Evolutionary conservation across 1,139 yeast species (phyloP), one percentile per base, ranked within the genome.

Genomic region (Blastobotrys capitulatus): DNA sequence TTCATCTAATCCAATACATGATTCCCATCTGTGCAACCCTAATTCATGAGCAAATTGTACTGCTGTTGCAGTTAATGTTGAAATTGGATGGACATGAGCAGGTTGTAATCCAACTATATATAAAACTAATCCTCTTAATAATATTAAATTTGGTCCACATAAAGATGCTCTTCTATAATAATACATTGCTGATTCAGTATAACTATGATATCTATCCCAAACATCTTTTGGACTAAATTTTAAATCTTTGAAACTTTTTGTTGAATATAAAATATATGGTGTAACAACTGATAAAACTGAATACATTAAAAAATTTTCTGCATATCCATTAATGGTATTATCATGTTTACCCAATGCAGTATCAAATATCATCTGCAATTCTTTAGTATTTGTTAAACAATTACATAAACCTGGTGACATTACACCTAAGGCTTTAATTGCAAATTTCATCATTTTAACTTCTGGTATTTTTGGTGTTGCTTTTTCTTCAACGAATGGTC

Each of bases 1-100:
- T 0, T 57, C 55, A 0, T 72, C 50, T 22, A 79, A 57, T 0
- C 73, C 71, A 7, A 59, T 57, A 46, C 74, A 73, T 1, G 77
- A 65, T 54, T 83, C 87, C 15, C 66, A 67, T 32, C 87, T 66
- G 59, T 85, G 86, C 22, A 86, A 66, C 0, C 94, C 94, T 50
- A 83, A 64, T 45, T 79, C 83, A 55, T 77, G 81, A 0, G 87
- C 86, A 55, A 72, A 75, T 49, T 87, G 68, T 1, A 79, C 73
- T 1, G 83, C 83, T 8, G 77, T 72, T 0, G 82, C 67, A 0
- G 74, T 61, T 10, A 82, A 58, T 34, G 74, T 67, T 57, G 73
- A 75, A 35, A 75, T 71, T 5, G 71, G 65, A 42, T 31, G 71
- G 6, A 72, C 68, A 20, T 55, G 49, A 1, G 58, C 51, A 15